These are phyloP conservation scores for Zhuliangozyma blackwelliae DNA, from an alignment of 1,139 yeast genomes.

Conservation along the genomic window DNA sequence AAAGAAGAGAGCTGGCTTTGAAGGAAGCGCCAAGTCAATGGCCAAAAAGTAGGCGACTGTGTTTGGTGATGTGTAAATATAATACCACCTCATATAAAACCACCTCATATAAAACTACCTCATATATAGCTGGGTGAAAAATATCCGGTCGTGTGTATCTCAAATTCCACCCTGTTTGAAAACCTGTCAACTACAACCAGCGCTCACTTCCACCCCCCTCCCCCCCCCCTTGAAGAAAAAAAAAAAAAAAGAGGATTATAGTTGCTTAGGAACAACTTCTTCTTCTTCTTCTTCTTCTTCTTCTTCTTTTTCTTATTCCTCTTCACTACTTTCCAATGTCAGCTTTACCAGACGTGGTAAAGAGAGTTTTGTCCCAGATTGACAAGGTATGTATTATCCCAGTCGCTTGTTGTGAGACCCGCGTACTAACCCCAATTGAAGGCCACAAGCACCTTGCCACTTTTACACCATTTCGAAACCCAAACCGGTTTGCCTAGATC, in stretches of 20 bases:
- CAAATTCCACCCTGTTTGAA: too few species aligned
- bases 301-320: background rate
- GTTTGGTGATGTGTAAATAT: background rate
- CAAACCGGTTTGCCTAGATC: slow-evolving; percentile 83
- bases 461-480: slow-evolving; percentile 54
- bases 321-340: slow-evolving; percentile 26
- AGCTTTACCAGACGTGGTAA: slow-evolving; percentile 22
- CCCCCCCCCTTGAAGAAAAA: too few species aligned
- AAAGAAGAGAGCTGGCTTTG: slow-evolving; percentile 57
- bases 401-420: background rate
- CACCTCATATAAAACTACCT: too few species aligned
- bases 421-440: slow-evolving; percentile 10
- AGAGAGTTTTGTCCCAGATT: slow-evolving; percentile 22
- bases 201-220: too few species aligned
- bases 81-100: background rate
- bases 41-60: slow-evolving; percentile 20
- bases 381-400: slow-evolving; percentile 23
- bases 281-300: background rate
- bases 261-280: too few species aligned
- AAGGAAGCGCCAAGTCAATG: slow-evolving; percentile 46
- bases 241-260: too few species aligned
- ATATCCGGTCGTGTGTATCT: too few species aligned
- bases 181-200: too few species aligned
- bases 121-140: too few species aligned
- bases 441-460: slow-evolving; percentile 25